Base-by-base conservation (phyloP, 164 flowering plant genomes). In the Chimonanthus praecox region DNA sequence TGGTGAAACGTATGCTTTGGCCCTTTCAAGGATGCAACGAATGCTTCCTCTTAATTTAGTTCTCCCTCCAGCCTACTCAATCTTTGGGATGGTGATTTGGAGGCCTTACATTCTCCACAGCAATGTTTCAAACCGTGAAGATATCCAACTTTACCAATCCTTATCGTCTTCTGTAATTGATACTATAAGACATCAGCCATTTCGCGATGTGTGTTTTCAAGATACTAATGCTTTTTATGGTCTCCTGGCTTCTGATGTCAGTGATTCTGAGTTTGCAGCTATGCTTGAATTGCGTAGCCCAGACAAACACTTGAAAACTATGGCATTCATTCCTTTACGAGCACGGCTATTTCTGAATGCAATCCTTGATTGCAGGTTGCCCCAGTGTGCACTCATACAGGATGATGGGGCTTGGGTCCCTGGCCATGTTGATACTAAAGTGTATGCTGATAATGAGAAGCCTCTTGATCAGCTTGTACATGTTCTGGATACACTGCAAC, bases 21-120 rank as follows among this genome's bases (percentile, higher is more conserved):
- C 97, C 79, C 84, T 96, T 71, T 88, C 85, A 20, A 92, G 97
- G 80, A 92, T 96, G 99, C 99, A 96, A 77, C 81, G 89, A 48
- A 77, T 84, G 76, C 94, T 96, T 72, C 94, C 99, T 44, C 79
- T 92, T 70, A 83, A 78, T 49, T 85, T 91, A 82, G 93, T 91
- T 66, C 82, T 94, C 66, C 96, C 97, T 43, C 97, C 99, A 62
- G 97, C 99, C 15, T 96, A 89, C 83, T 85, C 97, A 47, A 85
- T 92, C 68, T 92, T 94, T 83, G 89, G 92, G 2, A 87, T 94
- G 82, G 83, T 92, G 68, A 73, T 87, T 64, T 96, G 99, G 99
- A 88, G 84, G 83, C 87, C 87, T 5, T 84, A 88, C 72, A 85
- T 96, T 73, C 68, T 86, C 50, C 88, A 74, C 69, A 67, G 80